Base-by-base conservation (phyloP, 164 flowering plant genomes). In the Litsea cubeba region DNA sequence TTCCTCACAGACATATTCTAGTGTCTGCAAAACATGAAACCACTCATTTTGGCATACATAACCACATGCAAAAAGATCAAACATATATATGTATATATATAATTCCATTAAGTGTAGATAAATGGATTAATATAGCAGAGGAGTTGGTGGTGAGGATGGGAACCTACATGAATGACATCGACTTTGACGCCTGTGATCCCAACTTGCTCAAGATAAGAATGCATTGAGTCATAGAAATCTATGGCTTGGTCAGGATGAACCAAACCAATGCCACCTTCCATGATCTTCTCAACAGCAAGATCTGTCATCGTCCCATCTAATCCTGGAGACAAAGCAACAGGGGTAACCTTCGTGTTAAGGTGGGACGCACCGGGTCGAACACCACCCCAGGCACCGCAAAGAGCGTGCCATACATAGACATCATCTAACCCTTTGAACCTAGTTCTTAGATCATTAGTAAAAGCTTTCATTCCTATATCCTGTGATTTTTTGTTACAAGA, bases 341-440 rank as follows among this genome's bases (percentile, higher is more conserved):
- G 6, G 2, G 88, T 71, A 0, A 93, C 86, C 62, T 25, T 76
- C 1, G 93, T 72, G 32, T 81, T 82, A 1, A 96, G 97, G 72
- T 87, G 88, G 8, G 79, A 68, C 5, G 78, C 83, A 15, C 73
- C 40, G 62, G 98, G 98, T 70, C 93, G 76, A 3, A 94, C 14
- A 64, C 98, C 98, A 40, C 98, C 98, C 98, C 97, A 94, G 65
- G 88, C 92, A 6, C 96, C 96, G 68, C 90, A 90, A n/a, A 94
- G 80, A 0, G 97, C 97, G 74, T 94, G 97, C 98, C 97, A 94
- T 28, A 91, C 96, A 75, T 92, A 94, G 20, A 94, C 92, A 64
- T 87, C 79, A 5, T 91, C 98, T 54, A 92, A 85, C 64, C 80
- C 89, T 75, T 75, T 73, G 72, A 86, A 94, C 66, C 70, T 83